Conservation (phyloP, 306 rosid species). For the Vicia sativa region DNA sequence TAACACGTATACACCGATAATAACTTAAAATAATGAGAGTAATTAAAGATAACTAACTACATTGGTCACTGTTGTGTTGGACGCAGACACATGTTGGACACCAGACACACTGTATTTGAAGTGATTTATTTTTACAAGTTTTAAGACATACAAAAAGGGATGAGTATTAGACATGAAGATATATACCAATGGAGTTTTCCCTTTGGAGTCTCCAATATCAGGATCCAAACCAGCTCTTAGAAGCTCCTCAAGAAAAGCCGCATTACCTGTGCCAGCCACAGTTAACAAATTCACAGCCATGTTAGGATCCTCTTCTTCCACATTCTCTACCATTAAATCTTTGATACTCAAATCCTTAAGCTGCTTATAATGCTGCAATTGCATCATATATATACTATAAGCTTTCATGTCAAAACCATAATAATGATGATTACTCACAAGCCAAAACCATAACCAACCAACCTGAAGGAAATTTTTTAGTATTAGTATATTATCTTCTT, state of each 20-base stretch:
- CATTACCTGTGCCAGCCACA: slow-evolving; percentile 67
- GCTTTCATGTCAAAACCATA: slow-evolving; percentile 1
- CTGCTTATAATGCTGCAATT: slow-evolving; percentile 71
- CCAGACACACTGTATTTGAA: neutral
- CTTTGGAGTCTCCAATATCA: slow-evolving; percentile 66
- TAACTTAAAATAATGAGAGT: neutral
- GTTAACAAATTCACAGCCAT: slow-evolving; percentile 56
- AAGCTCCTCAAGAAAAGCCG: slow-evolving; percentile 80
- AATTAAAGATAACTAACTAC: no score
- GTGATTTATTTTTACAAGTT: neutral
- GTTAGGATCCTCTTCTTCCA: slow-evolving; percentile 61
- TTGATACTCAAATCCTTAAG: slow-evolving; percentile 53
- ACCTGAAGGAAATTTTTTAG: slow-evolving; percentile 81
- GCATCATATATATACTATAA: slow-evolving; percentile 2
- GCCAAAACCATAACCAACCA: neutral
- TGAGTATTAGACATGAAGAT: slow-evolving; percentile 14
- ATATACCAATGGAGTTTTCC: slow-evolving; percentile 85
- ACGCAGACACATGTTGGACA: neutral
- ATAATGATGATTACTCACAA: neutral
- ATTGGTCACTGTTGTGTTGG: neutral
- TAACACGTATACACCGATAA: neutral
- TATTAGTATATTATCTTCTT: slow-evolving; percentile 57
- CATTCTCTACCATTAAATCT: slow-evolving; percentile 50
- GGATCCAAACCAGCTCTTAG: slow-evolving; percentile 80
- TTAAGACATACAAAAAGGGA: no score